Evolutionary conservation across 805 yeast species (phyloP), one percentile per base, ranked within the genome.

Genomic region (Komagataella mondaviorum): DNA sequence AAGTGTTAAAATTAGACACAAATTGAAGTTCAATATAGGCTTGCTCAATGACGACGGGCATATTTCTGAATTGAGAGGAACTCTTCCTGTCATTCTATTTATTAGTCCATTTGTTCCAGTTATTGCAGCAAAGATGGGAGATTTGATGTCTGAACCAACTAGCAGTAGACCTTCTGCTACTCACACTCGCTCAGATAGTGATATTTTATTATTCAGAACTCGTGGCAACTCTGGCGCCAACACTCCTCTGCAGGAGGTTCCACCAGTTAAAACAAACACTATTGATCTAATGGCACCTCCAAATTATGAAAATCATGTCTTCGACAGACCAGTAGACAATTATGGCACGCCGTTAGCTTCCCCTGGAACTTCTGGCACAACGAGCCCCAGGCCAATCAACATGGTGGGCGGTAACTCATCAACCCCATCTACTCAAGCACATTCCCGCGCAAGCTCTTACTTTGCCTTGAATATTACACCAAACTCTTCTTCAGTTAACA

Each of bases 41-140:
- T 72, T 93, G 55, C 66, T 80, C 45, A 91, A 93, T 62, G 85
- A 95, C 0, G 97, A 89, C 64, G 96, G 96, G 2, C 98, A 91
- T 62, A 81, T 84, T 2, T 88, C 96, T 0, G 97, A 90, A 64
- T 71, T 91, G 49, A 73, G 98, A 36, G 97, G 97, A 0, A 84
- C 96, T 0, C 70, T 91, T 55, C 98, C 98, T 0, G 72, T 91
- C 3, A 77, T 60, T 2, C 48, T 67, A 7, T 68, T 68, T 51
- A 59, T 68, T 14, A 73, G 80, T 4, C 97, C 98, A 6, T 85
- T 86, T 63, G 85, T 93, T 4, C 77, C 91, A 0, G 72, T 91
- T 16, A 71, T 78, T 16, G 82, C 84, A 2, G 48, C 23, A 17
- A 36, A 22, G 2, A 24, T 44, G 12, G 50, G 45, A 8, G 47